Base-by-base conservation (phyloP, 352 stramenopile genomes). In the Peronospora tabacina region DNA sequence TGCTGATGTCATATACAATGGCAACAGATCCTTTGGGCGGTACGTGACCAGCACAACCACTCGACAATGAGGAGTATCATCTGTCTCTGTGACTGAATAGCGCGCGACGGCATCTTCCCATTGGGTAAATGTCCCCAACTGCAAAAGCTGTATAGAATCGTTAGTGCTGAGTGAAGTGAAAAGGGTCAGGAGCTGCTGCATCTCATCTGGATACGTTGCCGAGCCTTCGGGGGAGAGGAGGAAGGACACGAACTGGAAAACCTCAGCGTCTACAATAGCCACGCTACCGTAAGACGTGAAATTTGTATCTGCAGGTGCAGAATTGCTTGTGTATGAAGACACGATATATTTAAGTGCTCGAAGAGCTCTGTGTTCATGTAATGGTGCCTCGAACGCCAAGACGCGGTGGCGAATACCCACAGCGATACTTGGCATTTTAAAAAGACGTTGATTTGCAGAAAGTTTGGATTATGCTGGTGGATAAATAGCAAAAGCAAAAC, bases 1-100 rank as follows among this genome's bases (percentile, higher is more conserved):
- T 15, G 65, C 70, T 13, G 75, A 91, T 15, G 58, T 55, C 70
- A 84, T 75, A 30, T 65, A 87, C 30, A 91, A 41, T 13, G 68
- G 70, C 8, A 87, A 35, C 11, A 85, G 26, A 39, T 61, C 41
- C n/a, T 52, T 28, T 5, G 74, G 77, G 7, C 73, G 64, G 59
- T 76, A 82, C 15, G 61, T 63, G 19, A 88, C 36, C 22, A 87
- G 52, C 13, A 80, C 35, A 13, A 68, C 43, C 19, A 43, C 39
- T 6, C 8, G 26, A 43, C 10, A 9, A 29, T 9, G 37, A 17
- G 1, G 17, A 16, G 2, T 36, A 39, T 10, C 17, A 7, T 2
- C n/a, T 8, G 10, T 56, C 20, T 47, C 30, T 11, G 43, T 34
- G 30, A 67, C 36, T 2, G 45, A 49, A 49, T 72, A 72, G 19